A percentile compares a stretch with the other conserved stretches of the same genome.
Conservation (phyloP, 129 eudicot species). For the sunflower (Helianthus annuus) region HanXRQr2.0-SUNRISE NC_035446.2:58614331-58614830, state of each 20-base stretch:
- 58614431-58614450: slow-evolving; percentile 92
- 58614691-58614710: not conserved
- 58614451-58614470: slow-evolving; percentile 86
- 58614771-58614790: too few species aligned
- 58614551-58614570: slow-evolving; percentile 84
- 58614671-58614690: not conserved
- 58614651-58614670: not conserved
- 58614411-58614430: slow-evolving; percentile 51
- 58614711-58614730: not conserved
- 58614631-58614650: not conserved
- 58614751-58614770: too few species aligned
- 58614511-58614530: slow-evolving; percentile 86
- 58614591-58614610: not conserved
- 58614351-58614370: slow-evolving; percentile 72
- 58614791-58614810: too few species aligned
- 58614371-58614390: slow-evolving; percentile 73
- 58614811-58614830: too few species aligned
- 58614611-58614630: not conserved
- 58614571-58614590: not conserved
- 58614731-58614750: too few species aligned
- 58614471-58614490: slow-evolving; percentile 86
- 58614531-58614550: slow-evolving; percentile 95
- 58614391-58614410: slow-evolving; percentile 72
- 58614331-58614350: slow-evolving; percentile 78
- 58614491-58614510: slow-evolving; percentile 88